Evolutionary conservation across 805 yeast species (phyloP).

Genomic region (Lachancea thermotolerans): DNA sequence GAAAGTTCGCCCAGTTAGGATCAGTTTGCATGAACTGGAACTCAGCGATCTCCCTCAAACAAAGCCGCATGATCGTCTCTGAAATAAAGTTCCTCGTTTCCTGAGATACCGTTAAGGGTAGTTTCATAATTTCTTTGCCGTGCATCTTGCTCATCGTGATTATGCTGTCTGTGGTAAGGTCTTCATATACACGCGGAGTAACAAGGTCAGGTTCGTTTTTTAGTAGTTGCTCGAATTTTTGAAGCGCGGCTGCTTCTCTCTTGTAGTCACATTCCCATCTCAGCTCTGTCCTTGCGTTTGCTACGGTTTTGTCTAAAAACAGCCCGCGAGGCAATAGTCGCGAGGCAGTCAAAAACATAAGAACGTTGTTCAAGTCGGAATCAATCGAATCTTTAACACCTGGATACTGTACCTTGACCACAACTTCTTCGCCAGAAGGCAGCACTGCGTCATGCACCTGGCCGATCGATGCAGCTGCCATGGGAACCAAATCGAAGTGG

Average conservation of each 20-base stretch:
- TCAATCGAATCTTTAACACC: slow-evolving; percentile 93
- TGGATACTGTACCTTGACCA: slow-evolving; percentile 94
- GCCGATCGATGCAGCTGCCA: slow-evolving; percentile 97
- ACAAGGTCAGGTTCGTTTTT: slow-evolving; percentile 54
- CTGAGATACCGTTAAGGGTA: slow-evolving; percentile 55
- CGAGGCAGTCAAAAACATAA: slow-evolving; percentile 79
- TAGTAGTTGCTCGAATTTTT: slow-evolving; percentile 57
- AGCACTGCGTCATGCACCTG: slow-evolving; percentile 87
- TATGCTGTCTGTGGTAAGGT: slow-evolving; percentile 72
- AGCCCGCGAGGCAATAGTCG: slow-evolving; percentile 83
- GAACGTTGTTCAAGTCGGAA: slow-evolving; percentile 81
- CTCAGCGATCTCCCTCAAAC: slow-evolving; percentile 75
- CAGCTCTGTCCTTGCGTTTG: slow-evolving; percentile 85
- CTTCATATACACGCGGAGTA: slow-evolving; percentile 77
- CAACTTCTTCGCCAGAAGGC: slow-evolving; percentile 63
- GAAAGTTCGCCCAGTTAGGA: slow-evolving; percentile 98
- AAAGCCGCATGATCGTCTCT: slow-evolving; percentile 75
- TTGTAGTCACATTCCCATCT: slow-evolving; percentile 97
- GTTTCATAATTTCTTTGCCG: slow-evolving; percentile 77
- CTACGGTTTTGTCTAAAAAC: slow-evolving; percentile 85
- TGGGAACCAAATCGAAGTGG: slow-evolving; percentile 77
- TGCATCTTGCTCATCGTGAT: slow-evolving; percentile 84
- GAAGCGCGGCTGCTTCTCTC: slow-evolving; percentile 77
- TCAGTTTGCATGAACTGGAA: slow-evolving; percentile 96
- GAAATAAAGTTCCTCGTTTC: slow-evolving; percentile 75